phyloP scores from a whole-genome alignment of 768 basidiomycete genomes.

The Panellus pusillus region DNA sequence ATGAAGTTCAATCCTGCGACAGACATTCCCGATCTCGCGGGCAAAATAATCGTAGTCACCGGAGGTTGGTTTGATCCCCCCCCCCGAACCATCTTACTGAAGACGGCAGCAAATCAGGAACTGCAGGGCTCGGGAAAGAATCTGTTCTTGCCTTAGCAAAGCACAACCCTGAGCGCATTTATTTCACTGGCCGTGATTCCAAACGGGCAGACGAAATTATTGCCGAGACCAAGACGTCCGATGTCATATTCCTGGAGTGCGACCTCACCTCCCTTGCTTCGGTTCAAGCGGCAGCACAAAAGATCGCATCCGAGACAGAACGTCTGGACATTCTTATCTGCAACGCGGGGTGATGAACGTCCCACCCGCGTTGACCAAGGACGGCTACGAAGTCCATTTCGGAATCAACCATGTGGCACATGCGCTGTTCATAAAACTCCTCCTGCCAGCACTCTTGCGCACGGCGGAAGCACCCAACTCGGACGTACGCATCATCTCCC shows the following conservation, averaged over 20 bases:
- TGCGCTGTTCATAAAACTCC: slow-evolving; percentile 41
- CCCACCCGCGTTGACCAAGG: slow-evolving; percentile 6
- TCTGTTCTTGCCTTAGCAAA: slow-evolving; percentile 9
- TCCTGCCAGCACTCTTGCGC: slow-evolving; percentile 38
- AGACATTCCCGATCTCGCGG: slow-evolving; percentile 14
- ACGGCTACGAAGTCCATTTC: slow-evolving; percentile 19
- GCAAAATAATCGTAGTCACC: slow-evolving; percentile 14
- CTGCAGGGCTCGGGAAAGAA: slow-evolving; percentile 16
- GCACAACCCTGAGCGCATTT: slow-evolving; percentile 14
- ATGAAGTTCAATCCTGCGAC: slow-evolving; percentile 3
- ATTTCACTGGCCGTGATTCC: slow-evolving; percentile 19
- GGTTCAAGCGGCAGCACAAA: slow-evolving; percentile 3
- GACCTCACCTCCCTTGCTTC: slow-evolving; percentile 13
- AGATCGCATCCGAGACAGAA: slow-evolving; percentile 1
- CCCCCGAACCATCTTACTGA: neutral
- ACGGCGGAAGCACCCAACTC: slow-evolving; percentile 15
- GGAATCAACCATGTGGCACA: slow-evolving; percentile 34
- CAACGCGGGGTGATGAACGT: slow-evolving; percentile 17
- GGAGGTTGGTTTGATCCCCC: slow-evolving; percentile 1
- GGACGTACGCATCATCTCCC: slow-evolving; percentile 36
- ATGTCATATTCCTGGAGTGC: slow-evolving; percentile 12
- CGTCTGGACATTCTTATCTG: slow-evolving; percentile 17
- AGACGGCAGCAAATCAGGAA: neutral
- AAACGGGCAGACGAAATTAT: slow-evolving; percentile 1
- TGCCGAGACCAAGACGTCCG: neutral